A percentile compares a stretch with the other conserved stretches of the same genome.
Conservation (phyloP, 148 eudicot species). For the Vaccinium darrowii region DNA sequence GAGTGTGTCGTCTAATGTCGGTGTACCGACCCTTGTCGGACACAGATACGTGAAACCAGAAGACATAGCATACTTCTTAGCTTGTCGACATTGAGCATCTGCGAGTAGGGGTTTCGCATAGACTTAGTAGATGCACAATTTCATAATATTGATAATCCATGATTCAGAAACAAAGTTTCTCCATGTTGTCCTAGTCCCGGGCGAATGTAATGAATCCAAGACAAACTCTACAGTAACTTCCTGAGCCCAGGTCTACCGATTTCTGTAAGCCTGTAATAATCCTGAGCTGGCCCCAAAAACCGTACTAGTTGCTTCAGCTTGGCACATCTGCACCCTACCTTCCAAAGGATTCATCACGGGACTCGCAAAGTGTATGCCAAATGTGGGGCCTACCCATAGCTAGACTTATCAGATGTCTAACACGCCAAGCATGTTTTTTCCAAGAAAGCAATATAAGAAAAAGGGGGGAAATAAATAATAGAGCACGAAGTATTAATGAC, state of each 20-base stretch:
- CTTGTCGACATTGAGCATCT: too few species aligned
- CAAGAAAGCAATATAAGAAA: background rate
- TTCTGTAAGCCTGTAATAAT: too few species aligned
- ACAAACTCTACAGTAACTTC: background rate
- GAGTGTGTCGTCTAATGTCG: too few species aligned
- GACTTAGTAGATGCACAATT: background rate
- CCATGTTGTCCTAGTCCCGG: background rate
- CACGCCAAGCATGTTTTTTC: background rate
- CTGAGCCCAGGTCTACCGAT: background rate
- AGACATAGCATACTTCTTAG: too few species aligned
- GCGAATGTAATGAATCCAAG: background rate
- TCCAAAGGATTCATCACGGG: background rate
- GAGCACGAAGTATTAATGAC: background rate
- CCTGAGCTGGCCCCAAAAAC: background rate
- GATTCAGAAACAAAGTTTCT: background rate
- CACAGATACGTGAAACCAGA: too few species aligned
- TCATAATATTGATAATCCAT: background rate
- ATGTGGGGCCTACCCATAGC: background rate
- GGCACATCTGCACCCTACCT: constrained; percentile 7
- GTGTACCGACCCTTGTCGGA: too few species aligned
- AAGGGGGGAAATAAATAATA: background rate
- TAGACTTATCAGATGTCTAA: background rate
- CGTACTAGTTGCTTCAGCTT: background rate
- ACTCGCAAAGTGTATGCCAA: background rate
- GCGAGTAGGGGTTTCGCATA: background rate